Conservation (phyloP, 2,329 filamentous ascomycete species). For the Curvularia verruculosa region DNA sequence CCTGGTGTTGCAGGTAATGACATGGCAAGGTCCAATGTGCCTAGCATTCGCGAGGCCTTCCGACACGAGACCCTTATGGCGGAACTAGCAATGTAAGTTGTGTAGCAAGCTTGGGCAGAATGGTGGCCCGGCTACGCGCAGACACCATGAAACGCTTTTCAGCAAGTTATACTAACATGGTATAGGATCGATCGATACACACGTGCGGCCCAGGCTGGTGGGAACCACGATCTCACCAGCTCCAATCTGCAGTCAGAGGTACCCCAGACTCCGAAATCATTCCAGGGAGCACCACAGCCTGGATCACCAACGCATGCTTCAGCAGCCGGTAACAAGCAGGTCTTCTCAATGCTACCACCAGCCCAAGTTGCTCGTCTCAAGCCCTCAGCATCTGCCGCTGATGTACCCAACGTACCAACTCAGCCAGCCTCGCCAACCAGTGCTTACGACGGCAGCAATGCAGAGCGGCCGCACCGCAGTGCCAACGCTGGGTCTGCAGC, state of each 20-base stretch:
- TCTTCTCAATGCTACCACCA: slow-evolving; percentile 38
- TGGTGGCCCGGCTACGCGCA: background rate
- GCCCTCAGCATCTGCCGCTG: slow-evolving; percentile 29
- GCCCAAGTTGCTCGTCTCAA: slow-evolving; percentile 49
- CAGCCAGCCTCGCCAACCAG: slow-evolving; percentile 36
- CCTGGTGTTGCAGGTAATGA: slow-evolving; percentile 85
- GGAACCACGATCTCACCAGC: slow-evolving; percentile 39
- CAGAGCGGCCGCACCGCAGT: slow-evolving; percentile 36
- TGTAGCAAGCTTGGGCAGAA: background rate
- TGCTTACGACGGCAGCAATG: slow-evolving; percentile 23
- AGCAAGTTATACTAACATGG: slow-evolving; percentile 6
- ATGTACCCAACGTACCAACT: slow-evolving; percentile 21
- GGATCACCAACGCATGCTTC: slow-evolving; percentile 52
- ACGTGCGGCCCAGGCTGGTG: slow-evolving; percentile 37
- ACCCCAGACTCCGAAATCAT: slow-evolving; percentile 40
- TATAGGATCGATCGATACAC: slow-evolving; percentile 53
- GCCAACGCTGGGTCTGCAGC: slow-evolving; percentile 27
- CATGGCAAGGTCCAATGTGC: slow-evolving; percentile 95
- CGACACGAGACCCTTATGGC: slow-evolving; percentile 83
- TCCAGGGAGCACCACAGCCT: slow-evolving; percentile 30
- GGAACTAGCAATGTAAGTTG: slow-evolving; percentile 80
- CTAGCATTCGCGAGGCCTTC: slow-evolving; percentile 89
- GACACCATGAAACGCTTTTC: background rate
- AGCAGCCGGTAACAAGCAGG: slow-evolving; percentile 39
- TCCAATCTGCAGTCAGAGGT: slow-evolving; percentile 44